Conservation (phyloP, 352 stramenopile genomes). For the Phytophthora fragariaefolia region DNA sequence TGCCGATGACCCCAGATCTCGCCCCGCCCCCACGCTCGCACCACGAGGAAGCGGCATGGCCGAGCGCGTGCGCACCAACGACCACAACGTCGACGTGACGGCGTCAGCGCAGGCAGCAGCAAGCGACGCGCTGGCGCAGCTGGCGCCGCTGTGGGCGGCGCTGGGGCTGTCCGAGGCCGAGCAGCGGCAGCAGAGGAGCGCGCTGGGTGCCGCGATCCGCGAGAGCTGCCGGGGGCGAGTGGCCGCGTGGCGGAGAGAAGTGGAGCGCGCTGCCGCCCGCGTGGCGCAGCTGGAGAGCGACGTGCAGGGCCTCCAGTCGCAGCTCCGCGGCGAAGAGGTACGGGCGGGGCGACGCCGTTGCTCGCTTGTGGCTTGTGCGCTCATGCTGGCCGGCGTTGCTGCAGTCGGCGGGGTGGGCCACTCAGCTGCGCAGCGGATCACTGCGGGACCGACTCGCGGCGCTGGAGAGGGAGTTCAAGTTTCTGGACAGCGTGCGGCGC, state of each 20-base stretch:
- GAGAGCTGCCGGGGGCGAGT: conserved; percentile 28
- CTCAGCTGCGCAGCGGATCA: conserved; percentile 22
- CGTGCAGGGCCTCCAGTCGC: conserved; percentile 39
- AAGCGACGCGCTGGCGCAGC: conserved; percentile 17
- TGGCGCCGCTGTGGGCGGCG: conserved; percentile 41
- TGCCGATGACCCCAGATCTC: neutral
- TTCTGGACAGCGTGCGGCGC: conserved; percentile 41
- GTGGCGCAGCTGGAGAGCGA: conserved; percentile 39
- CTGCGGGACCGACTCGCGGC: conserved; percentile 42
- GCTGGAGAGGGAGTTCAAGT: conserved; percentile 50
- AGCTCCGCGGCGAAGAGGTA: conserved; percentile 43
- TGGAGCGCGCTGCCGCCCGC: conserved; percentile 6
- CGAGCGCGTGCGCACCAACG: neutral
- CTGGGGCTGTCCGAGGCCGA: conserved; percentile 42
- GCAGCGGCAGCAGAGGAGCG: conserved; percentile 37
- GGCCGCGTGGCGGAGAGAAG: conserved; percentile 21
- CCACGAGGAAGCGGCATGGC: conserved; percentile 4
- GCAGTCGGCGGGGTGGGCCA: conserved; percentile 23
- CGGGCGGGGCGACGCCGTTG: conserved; percentile 1
- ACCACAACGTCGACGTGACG: conserved; percentile 3
- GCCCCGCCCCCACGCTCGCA: neutral
- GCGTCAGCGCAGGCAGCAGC: conserved; percentile 6
- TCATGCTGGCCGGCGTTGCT: neutral
- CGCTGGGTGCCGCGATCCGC: conserved; percentile 29
- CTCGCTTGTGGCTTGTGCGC: neutral